Evolutionary conservation across 352 stramenopile genomes (phyloP), one percentile per base, ranked within the genome.

Genomic region (Lagenidium giganteum): DNA sequence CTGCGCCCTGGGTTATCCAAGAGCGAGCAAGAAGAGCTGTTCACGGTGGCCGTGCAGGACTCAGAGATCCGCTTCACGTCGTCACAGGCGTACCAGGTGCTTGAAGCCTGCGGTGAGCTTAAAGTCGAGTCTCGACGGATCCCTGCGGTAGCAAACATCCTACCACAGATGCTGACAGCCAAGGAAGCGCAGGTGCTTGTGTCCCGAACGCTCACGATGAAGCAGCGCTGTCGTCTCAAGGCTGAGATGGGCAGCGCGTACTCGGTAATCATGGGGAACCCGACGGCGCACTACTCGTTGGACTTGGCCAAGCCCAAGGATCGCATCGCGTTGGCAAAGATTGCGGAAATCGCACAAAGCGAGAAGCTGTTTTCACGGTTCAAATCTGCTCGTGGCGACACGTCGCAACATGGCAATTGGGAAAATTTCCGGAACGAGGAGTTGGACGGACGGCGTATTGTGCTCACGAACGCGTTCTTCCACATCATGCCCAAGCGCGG

Each of bases 391-490:
- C 61, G 63, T 4, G 44, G 57, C 14, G 75, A 93, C 39, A 94
- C 71, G 20, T 87, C 70, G 8, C 80, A 95, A 58, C 77, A 94
- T 26, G 80, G 78, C 18, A 88, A 95, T 46, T 94, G 79, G 76
- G 70, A 92, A 49, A 95, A 94, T 52, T 95, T 94, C 37, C 75
- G 84, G 25, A 95, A 95, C 39, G 84, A 93, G 51, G 67, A 63
- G 24, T 67, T 90, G 26, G 79, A 91, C 30, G 74, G 75, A 13
- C 45, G 69, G 29, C 50, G 39, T 3, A 52, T 93, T 4, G 59
- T 75, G 23, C 55, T 93, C 21, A 79, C 65, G 27, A 79, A 64
- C 36, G 59, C 56, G 5, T 93, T 86, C 51, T 88, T 93, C 39
- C 63, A 72, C 45, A 64, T 70, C 8, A 48, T 84, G 2, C 82